Conservation (phyloP, 371 early-diverging fungal species). For the Actinomortierella ambigua region DNA sequence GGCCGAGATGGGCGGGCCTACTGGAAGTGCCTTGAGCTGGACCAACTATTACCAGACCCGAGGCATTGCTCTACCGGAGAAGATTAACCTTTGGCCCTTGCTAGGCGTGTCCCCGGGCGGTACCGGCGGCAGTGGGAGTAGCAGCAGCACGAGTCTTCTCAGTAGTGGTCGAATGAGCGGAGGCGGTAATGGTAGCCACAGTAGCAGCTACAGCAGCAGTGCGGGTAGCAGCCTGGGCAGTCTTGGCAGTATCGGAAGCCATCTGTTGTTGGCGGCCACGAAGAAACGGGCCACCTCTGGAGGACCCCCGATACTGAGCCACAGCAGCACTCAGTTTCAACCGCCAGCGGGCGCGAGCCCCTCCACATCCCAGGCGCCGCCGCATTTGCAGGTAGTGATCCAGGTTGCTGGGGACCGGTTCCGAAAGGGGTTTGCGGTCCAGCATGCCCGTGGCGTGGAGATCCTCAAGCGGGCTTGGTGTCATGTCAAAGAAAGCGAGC, state of each 20-base stretch:
- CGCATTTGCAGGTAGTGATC: slow-evolving; percentile 34
- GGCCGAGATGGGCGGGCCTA: background rate
- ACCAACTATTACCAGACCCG: slow-evolving; percentile 43
- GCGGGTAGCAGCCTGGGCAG: background rate
- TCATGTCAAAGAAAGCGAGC: slow-evolving; percentile 36
- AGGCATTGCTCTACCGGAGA: slow-evolving; percentile 8
- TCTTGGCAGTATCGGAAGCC: background rate
- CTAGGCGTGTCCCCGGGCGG: background rate
- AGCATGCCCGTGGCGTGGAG: slow-evolving; percentile 29
- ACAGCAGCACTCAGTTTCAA: no score
- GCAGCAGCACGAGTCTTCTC: background rate
- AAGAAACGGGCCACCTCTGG: no score
- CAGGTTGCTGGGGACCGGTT: slow-evolving; percentile 39
- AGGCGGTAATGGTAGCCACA: background rate
- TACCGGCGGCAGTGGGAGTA: background rate
- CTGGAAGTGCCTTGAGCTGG: slow-evolving; percentile 28
- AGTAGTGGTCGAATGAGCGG: background rate
- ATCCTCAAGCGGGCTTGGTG: slow-evolving; percentile 41
- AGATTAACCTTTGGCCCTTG: no score
- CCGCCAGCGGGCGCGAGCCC: no score
- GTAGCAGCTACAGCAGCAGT: no score
- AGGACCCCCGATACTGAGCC: no score
- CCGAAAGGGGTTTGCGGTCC: slow-evolving; percentile 41
- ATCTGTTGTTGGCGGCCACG: no score
- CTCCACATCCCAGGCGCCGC: slow-evolving; percentile 10